A percentile compares a stretch with the other conserved stretches of the same genome.
Evolutionary conservation across 2,329 filamentous ascomycete genomes (phyloP).

Genomic region (Geoglossum cookeanum): DNA sequence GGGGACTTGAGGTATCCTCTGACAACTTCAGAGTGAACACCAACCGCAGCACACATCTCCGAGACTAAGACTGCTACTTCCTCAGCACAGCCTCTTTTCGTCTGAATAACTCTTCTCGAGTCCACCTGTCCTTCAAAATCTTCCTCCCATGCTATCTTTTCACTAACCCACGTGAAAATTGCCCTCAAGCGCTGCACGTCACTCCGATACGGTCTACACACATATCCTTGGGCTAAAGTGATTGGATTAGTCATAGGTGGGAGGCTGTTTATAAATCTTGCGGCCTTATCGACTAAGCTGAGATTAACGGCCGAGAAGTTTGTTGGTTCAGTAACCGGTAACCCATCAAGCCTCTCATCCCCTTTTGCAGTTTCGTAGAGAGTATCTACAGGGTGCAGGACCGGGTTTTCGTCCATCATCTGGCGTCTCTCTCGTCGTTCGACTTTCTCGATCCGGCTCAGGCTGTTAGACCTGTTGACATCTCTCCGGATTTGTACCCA

Average conservation of each 20-base stretch:
- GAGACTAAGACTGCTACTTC: conserved; percentile 77
- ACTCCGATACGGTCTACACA: conserved; percentile 84
- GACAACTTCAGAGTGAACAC: conserved; percentile 71
- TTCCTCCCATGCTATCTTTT: conserved; percentile 89
- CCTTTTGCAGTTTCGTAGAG: conserved; percentile 71
- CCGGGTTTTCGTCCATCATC: conserved; percentile 63
- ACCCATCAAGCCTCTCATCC: conserved; percentile 72
- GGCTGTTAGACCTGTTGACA: conserved; percentile 83
- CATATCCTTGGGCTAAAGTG: conserved; percentile 71
- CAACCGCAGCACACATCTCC: conserved; percentile 86
- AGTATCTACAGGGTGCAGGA: conserved; percentile 77
- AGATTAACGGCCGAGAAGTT: conserved; percentile 69
- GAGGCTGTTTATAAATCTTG: conserved; percentile 69
- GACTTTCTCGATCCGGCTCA: conserved; percentile 70
- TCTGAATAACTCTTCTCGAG: conserved; percentile 64
- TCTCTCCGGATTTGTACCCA: conserved; percentile 97
- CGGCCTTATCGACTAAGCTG: conserved; percentile 83
- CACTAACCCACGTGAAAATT: conserved; percentile 95
- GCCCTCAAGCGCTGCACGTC: conserved; percentile 83
- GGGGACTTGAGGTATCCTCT: conserved; percentile 81
- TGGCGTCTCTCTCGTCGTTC: conserved; percentile 80
- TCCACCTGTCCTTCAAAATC: conserved; percentile 77
- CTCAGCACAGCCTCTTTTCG: conserved; percentile 65
- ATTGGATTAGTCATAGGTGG: conserved; percentile 67
- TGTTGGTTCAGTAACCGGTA: conserved; percentile 61